Base-by-base conservation (phyloP, 2,329 filamentous ascomycete species). In the Diaporthe vexans region DNA sequence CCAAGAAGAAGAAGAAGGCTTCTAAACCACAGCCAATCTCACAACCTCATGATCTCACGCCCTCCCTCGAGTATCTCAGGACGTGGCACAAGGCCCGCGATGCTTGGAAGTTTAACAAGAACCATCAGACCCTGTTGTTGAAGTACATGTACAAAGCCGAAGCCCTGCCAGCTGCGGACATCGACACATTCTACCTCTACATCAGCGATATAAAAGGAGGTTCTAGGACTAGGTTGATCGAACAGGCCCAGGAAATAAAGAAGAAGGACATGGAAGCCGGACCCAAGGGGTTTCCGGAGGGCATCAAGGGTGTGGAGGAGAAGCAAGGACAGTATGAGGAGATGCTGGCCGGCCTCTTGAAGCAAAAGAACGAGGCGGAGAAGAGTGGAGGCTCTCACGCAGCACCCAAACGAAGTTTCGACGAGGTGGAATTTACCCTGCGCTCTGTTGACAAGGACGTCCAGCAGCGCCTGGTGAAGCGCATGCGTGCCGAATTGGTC, bases 21-120 rank as follows among this genome's bases (percentile, higher is more conserved):
- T 76, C 79, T 68, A 84, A 85, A 73, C 48, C 78, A 51, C 78
- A 79, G 73, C 68, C 73, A 72, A 51, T 51, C 19, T 83, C 73
- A 61, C 56, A 76, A 26, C 58, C 75, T 5, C 72, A 79, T 77
- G 81, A 83, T 82, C 82, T 92, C 72, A 88, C 90, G 61, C 89
- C 92, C 19, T 92, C 95, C 74, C 87, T 97, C 21, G 88, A 90
- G 71, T 98, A 98, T 81, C 89, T 98, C 58, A 88, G 88, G 61
- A 91, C 92, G 81, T 98, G 95, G 88, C 88, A 94, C 83, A 89
- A 88, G 72, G 89, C 91, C 75, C 91, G 91, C 74, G 86, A 88
- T 13, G 87, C 87, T 78, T 98, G 96, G 96, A 98, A 98, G 83
- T 98, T 98, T 87, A 97, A 97, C 86, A 98, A 98, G 85, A 95